Evolutionary conservation across 169 alveolate genomes (phyloP).

Genomic region (Eimeria necatrix): DNA sequence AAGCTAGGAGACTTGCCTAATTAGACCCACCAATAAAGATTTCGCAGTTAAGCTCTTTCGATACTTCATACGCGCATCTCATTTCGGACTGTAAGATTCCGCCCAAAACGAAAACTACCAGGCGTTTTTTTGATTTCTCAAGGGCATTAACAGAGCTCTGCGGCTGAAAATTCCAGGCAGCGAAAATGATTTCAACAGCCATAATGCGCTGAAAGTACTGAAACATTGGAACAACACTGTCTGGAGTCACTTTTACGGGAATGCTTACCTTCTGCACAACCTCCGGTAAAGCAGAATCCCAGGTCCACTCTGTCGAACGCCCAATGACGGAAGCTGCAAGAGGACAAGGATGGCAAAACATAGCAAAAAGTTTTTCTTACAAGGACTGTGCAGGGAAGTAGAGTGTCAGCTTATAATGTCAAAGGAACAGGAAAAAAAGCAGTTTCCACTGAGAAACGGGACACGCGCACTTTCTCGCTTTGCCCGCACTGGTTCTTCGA

Average conservation of each 20-base stretch:
- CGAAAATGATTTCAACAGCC: neutral
- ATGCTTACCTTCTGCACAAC: slow-evolving; percentile 33
- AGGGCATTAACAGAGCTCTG: neutral
- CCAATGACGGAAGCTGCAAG: slow-evolving; percentile 70
- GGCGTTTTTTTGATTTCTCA: slow-evolving; percentile 38
- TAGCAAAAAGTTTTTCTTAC: no score
- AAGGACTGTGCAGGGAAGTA: neutral
- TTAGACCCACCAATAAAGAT: slow-evolving; percentile 76
- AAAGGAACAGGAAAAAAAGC: neutral
- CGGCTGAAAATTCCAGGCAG: neutral
- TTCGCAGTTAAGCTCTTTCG: slow-evolving; percentile 77
- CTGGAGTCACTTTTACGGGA: neutral
- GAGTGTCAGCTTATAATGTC: neutral
- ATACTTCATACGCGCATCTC: slow-evolving; percentile 82
- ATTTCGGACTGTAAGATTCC: slow-evolving; percentile 80
- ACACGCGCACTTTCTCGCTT: slow-evolving; percentile 51
- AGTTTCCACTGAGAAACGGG: neutral
- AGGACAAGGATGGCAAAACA: neutral
- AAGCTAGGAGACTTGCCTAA: neutral
- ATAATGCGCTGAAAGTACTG: neutral
- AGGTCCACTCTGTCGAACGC: slow-evolving; percentile 70
- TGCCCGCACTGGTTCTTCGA: slow-evolving; percentile 32
- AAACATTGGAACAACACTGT: neutral
- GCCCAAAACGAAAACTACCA: slow-evolving; percentile 79
- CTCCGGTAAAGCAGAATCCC: slow-evolving; percentile 48